Conservation (phyloP, 768 basidiomycete species). For the Podaxis carcinomalis region DNA sequence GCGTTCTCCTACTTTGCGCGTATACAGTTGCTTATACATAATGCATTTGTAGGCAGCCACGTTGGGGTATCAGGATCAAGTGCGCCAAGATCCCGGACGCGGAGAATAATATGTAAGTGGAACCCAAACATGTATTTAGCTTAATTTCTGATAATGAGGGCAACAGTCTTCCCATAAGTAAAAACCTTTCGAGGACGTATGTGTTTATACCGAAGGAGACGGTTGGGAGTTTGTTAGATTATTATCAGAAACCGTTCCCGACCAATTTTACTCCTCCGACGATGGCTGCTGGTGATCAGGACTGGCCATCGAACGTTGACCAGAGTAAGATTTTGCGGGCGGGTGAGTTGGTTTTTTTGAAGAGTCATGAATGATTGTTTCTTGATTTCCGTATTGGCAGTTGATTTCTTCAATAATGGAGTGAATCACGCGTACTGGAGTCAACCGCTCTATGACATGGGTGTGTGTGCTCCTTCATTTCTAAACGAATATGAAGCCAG, state of each 20-base stretch:
- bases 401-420: constrained; percentile 30
- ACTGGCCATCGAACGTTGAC: constrained; percentile 20
- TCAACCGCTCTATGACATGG: constrained; percentile 20
- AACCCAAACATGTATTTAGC: no score
- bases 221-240: constrained; percentile 26
- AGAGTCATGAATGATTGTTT: neutral
- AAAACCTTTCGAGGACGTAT: constrained; percentile 22
- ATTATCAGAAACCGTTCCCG: constrained; percentile 28
- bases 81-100: constrained; percentile 29
- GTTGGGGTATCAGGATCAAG: constrained; percentile 36
- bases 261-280: neutral
- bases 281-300: neutral
- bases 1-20: constrained; percentile 17
- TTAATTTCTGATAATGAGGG: no score
- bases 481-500: neutral
- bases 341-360: constrained; percentile 5
- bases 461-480: constrained; percentile 11
- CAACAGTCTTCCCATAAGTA: constrained; percentile 9
- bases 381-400: constrained; percentile 14
- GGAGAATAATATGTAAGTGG: constrained; percentile 26
- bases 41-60: constrained; percentile 22
- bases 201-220: constrained; percentile 31
- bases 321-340: constrained; percentile 19
- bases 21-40: no score
- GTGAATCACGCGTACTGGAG: constrained; percentile 26